Percentiles rank a stretch among this genome's conserved stretches.
These are phyloP conservation scores for Botryotinia convoluta DNA, from an alignment of 2,329 filamentous ascomycete genomes.

Conservation along the genomic window DNA sequence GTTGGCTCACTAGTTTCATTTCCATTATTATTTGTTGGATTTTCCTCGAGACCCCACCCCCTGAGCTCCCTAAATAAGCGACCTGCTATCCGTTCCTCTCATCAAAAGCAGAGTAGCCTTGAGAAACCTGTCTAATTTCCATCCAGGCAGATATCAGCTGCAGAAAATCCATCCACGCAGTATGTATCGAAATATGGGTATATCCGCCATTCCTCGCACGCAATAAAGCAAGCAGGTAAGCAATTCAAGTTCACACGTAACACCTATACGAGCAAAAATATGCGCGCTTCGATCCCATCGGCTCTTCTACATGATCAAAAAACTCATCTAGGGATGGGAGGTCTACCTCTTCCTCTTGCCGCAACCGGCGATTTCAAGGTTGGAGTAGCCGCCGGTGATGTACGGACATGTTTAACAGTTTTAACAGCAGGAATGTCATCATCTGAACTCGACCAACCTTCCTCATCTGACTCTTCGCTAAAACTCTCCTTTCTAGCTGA, in stretches of 20 bases:
- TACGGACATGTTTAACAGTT: not conserved
- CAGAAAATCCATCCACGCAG: not conserved
- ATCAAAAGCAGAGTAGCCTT: not conserved
- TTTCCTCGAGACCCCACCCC: not conserved
- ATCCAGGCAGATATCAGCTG: not conserved
- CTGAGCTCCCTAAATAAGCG: not conserved
- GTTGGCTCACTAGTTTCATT: not conserved
- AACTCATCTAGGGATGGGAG: not conserved
- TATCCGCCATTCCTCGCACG: not conserved
- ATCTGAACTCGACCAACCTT: slow-evolving; percentile 18
- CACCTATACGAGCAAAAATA: not conserved
- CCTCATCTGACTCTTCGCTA: slow-evolving; percentile 8
- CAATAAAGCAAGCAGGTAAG: not conserved
- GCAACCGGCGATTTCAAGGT: not conserved
- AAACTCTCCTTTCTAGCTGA: not conserved
- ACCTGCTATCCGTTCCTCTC: not conserved
- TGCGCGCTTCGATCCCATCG: not conserved
- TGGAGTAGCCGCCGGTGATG: not conserved
- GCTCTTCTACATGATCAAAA: not conserved
- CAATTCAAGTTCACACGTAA: not conserved
- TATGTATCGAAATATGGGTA: not conserved
- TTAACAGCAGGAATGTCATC: slow-evolving; percentile 16
- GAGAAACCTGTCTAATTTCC: not conserved
- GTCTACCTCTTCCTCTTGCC: not conserved
- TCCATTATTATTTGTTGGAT: not conserved